Conservation (phyloP, 2,329 filamentous ascomycete species). For the Colletotrichum siamense region DNA sequence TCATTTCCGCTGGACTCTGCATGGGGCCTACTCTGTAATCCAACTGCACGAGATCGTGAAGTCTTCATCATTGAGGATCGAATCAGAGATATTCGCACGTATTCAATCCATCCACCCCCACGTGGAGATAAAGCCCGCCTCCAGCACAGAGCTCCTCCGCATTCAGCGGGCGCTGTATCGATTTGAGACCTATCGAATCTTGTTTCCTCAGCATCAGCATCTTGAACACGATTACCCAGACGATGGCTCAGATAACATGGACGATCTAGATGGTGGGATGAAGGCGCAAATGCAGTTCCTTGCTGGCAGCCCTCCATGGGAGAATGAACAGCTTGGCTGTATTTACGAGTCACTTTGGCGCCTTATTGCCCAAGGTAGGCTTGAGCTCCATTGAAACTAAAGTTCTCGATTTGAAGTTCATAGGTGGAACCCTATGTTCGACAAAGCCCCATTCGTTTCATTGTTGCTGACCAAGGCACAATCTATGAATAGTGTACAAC, state of each 20-base stretch:
- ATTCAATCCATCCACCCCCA: background rate
- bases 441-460: background rate
- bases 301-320: background rate
- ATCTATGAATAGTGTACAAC: background rate
- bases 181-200: background rate
- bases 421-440: background rate
- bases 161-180: background rate
- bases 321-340: background rate
- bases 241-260: background rate
- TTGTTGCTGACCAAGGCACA: background rate
- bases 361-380: background rate
- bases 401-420: background rate
- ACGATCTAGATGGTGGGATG: background rate
- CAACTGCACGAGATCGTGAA: background rate
- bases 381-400: background rate
- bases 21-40: background rate
- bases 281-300: background rate
- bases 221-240: background rate
- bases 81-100: background rate
- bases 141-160: background rate
- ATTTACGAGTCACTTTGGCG: background rate
- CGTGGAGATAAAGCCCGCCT: background rate
- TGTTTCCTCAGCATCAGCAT: background rate
- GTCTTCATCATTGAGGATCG: background rate
- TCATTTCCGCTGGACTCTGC: background rate